Conservation (phyloP, 345 rosid genomes). For the Balakata baccata region DNA sequence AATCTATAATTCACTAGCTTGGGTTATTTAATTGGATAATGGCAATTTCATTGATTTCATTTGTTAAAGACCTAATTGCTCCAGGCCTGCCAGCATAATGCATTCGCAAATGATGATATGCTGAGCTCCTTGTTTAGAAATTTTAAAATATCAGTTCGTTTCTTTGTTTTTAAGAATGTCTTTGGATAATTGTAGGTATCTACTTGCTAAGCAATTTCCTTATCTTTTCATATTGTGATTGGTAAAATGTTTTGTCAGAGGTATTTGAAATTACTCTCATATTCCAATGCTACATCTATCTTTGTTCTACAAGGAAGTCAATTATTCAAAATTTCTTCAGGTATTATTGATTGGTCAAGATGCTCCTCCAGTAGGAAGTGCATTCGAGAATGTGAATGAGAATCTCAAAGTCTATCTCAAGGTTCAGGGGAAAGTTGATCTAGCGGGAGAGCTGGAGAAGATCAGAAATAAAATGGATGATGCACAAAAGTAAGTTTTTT, state of each 20-base stretch:
- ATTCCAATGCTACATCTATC: neutral
- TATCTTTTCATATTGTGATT: neutral
- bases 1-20: no score
- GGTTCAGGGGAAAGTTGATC: slow-evolving; percentile 60
- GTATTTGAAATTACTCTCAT: no score
- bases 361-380: slow-evolving; percentile 68
- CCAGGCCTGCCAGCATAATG: no score
- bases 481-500: slow-evolving; percentile 51
- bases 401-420: slow-evolving; percentile 74
- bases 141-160: neutral
- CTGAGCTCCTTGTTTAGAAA: neutral
- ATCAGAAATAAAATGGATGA: slow-evolving; percentile 65
- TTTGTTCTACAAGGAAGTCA: neutral
- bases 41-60: neutral
- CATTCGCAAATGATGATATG: neutral
- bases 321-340: slow-evolving; percentile 30
- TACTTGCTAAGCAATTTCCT: no score
- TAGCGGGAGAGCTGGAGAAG: slow-evolving; percentile 65
- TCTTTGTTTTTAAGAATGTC: no score
- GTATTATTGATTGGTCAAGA: slow-evolving; percentile 62
- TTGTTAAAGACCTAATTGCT: neutral
- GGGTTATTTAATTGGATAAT: no score
- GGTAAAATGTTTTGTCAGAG: neutral
- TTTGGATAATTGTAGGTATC: no score
- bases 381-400: slow-evolving; percentile 78